Evolutionary conservation across 2,329 filamentous ascomycete species (phyloP), one percentile per base, ranked within the genome.

Genomic region (Cercospora zeina): DNA sequence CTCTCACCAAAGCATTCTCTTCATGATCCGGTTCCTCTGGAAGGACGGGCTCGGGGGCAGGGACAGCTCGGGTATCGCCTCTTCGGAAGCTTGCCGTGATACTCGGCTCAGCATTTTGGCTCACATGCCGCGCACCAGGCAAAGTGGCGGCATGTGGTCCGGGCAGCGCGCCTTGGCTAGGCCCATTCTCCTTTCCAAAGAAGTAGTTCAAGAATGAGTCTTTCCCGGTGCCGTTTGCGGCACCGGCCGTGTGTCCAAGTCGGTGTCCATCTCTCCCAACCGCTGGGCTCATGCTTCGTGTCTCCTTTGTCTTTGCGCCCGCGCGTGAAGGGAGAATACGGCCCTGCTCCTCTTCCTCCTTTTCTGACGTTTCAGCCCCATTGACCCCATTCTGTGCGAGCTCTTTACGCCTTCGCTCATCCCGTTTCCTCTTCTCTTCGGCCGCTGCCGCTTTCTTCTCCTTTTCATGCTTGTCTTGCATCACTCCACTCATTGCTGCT

Each of bases 121-220:
- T 92, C 54, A 91, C 87, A 73, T 96, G 91, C 68, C 92, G 83
- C 68, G 77, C 78, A 67, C 76, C 66, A 77, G 80, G 62, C 68
- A 77, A 73, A 76, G 77, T 75, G 65, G 76, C 75, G 62, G 70
- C 73, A 72, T 69, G 72, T 68, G 77, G 69, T 37, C 68, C 65
- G 9, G 72, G 73, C 72, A 74, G 69, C 19, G 68, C 62, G 8
- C 74, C 74, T 33, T 72, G 60, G 36, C 63, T 67, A 63, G 81
- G 77, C 39, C 85, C 82, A 51, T 90, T 90, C 65, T 99, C 95
- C 75, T 99, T 97, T 70, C 95, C 93, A 72, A 99, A 99, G 79
- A 99, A 99, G 78, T 99, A 99, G 78, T 93, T 97, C 65, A 99
- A 78, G 81, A 99, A 99, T 0, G 92, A 96, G 77, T 99, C 95